A percentile compares a stretch with the other conserved stretches of the same genome.
Conservation (phyloP, 371 early-diverging fungal species). For the Lichtheimia corymbifera region DNA sequence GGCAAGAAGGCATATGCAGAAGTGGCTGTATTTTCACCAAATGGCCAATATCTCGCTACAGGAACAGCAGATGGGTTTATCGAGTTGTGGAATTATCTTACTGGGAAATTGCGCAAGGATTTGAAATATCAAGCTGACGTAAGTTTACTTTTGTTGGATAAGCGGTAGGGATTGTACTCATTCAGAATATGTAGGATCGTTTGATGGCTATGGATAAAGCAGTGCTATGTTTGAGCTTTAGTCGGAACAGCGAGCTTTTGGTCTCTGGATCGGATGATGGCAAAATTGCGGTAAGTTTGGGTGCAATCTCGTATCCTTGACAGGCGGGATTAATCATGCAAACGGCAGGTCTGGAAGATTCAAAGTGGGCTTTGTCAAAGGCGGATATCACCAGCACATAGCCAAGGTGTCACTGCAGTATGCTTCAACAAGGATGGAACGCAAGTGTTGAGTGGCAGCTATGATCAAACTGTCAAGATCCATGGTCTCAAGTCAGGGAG, state of each 20-base stretch:
- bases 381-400: conserved; percentile 82
- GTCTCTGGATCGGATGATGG: conserved; percentile 90
- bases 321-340: neutral
- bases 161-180: neutral
- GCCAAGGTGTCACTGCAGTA: conserved; percentile 82
- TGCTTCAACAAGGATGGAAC: conserved; percentile 77
- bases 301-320: neutral
- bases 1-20: conserved; percentile 85
- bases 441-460: conserved; percentile 82
- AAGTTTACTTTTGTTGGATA: conserved; percentile 1
- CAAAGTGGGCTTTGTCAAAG: conserved; percentile 74
- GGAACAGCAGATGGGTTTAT: conserved; percentile 94
- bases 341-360: conserved; percentile 73
- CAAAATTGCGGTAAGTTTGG: conserved; percentile 66
- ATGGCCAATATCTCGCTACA: conserved; percentile 84
- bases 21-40: conserved; percentile 79
- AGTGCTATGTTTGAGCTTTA: conserved; percentile 77
- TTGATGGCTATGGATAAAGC: conserved; percentile 93
- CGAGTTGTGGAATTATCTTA: conserved; percentile 91
- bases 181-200: conserved; percentile 61
- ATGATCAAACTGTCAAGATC: conserved; percentile 79
- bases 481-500: conserved; percentile 92
- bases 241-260: conserved; percentile 75
- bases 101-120: conserved; percentile 89
- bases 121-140: conserved; percentile 90